Evolutionary conservation across 2,329 filamentous ascomycete species (phyloP).

Genomic region (Aspergillus felis): DNA sequence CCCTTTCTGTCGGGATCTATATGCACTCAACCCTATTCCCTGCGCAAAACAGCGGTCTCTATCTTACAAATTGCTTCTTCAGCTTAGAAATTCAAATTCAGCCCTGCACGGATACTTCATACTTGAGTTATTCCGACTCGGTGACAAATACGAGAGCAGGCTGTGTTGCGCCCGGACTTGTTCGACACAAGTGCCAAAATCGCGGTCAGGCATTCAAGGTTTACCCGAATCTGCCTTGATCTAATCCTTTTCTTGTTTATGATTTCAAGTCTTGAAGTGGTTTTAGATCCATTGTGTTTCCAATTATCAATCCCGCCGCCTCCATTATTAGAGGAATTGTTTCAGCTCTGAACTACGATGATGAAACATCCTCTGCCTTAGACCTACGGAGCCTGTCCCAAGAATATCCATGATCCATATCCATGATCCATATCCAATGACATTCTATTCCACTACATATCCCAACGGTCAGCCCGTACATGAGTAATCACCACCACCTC

Average conservation of each 20-base stretch:
- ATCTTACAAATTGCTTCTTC: not conserved
- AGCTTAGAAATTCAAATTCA: not conserved
- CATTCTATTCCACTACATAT: not conserved
- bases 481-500: not conserved
- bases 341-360: not conserved
- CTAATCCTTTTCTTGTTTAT: not conserved
- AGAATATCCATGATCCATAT: not conserved
- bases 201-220: not conserved
- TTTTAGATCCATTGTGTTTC: not conserved
- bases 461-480: too few species aligned
- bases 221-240: not conserved
- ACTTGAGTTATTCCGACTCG: not conserved
- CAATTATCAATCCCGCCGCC: too few species aligned
- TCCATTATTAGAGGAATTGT: not conserved
- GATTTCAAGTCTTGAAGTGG: not conserved
- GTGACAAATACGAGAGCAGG: not conserved
- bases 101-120: not conserved
- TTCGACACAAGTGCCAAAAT: not conserved
- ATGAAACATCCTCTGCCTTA: not conserved
- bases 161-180: not conserved
- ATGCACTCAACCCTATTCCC: conserved; percentile 6
- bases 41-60: conserved; percentile 2
- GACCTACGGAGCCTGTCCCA: not conserved
- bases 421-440: not conserved
- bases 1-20: conserved; percentile 5